Conservation (phyloP, 2,329 filamentous ascomycete genomes). For the Venturia oleaginea region DNA sequence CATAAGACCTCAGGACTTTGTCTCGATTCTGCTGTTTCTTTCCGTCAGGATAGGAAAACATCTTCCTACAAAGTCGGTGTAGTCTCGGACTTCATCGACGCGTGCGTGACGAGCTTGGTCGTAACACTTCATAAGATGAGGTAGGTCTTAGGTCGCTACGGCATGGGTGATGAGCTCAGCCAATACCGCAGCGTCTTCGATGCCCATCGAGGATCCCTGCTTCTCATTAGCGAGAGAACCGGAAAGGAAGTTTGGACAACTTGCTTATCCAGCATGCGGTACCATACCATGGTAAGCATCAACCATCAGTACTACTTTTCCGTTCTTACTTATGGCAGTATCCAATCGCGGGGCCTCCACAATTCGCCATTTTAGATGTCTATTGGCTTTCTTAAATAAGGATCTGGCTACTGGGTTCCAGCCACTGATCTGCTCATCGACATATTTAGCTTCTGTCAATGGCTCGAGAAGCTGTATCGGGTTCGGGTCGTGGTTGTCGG, state of each 20-base stretch:
- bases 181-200: conserved; percentile 11
- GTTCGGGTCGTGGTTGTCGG: not conserved
- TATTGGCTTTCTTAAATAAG: not conserved
- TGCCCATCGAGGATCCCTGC: conserved; percentile 3
- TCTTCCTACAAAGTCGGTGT: not conserved
- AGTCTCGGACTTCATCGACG: not conserved
- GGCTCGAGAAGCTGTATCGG: not conserved
- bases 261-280: not conserved
- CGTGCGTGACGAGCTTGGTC: not conserved
- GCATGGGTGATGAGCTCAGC: not conserved
- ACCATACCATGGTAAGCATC: conserved; percentile 13
- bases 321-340: not conserved
- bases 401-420: not conserved
- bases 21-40: conserved; percentile 5
- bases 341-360: conserved; percentile 5
- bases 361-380: conserved; percentile 9
- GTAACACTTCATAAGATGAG: not conserved
- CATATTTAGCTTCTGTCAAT: not conserved
- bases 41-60: not conserved
- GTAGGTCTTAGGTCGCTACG: not conserved
- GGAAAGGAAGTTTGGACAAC: not conserved
- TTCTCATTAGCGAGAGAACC: not conserved
- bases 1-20: not conserved
- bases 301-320: conserved; percentile 12
- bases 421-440: not conserved